A percentile compares a stretch with the other conserved stretches of the same genome.
Evolutionary conservation across 2,329 filamentous ascomycete species (phyloP).

Genomic region (Amauroascus verrucosus): DNA sequence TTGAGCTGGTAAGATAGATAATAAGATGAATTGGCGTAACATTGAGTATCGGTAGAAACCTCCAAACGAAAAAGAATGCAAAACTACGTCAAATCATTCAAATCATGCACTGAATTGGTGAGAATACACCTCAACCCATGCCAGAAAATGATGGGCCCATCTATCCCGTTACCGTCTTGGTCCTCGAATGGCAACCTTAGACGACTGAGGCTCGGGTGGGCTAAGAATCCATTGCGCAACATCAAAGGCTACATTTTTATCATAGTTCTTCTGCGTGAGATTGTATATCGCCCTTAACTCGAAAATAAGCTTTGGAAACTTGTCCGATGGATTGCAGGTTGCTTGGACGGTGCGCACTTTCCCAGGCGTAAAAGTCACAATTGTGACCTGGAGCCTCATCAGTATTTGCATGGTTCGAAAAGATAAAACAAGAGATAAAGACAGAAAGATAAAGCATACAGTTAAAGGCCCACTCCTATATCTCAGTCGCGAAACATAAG

Average conservation of each 20-base stretch:
- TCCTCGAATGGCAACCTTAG: no score
- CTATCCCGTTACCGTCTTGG: no score
- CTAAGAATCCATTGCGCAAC: constrained; percentile 14
- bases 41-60: no score
- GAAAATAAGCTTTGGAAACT: constrained; percentile 5
- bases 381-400: constrained; percentile 7
- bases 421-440: neutral
- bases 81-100: no score
- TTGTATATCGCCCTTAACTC: constrained; percentile 12
- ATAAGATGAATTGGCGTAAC: no score
- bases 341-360: constrained; percentile 4
- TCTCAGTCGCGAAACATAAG: neutral
- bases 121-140: no score
- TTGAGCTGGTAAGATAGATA: no score
- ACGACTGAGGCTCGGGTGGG: constrained; percentile 1
- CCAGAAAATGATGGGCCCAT: no score
- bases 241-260: constrained; percentile 8
- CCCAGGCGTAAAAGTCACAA: constrained; percentile 11
- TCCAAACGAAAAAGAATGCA: no score
- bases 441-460: neutral
- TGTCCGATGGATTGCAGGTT: constrained; percentile 9
- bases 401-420: neutral
- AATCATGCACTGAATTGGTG: no score
- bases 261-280: constrained; percentile 5
- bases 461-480: neutral